Evolutionary conservation across 139 green algal species (phyloP), one percentile per base, ranked within the genome.

Genomic region (Chlamydomonas sphaeroides): DNA sequence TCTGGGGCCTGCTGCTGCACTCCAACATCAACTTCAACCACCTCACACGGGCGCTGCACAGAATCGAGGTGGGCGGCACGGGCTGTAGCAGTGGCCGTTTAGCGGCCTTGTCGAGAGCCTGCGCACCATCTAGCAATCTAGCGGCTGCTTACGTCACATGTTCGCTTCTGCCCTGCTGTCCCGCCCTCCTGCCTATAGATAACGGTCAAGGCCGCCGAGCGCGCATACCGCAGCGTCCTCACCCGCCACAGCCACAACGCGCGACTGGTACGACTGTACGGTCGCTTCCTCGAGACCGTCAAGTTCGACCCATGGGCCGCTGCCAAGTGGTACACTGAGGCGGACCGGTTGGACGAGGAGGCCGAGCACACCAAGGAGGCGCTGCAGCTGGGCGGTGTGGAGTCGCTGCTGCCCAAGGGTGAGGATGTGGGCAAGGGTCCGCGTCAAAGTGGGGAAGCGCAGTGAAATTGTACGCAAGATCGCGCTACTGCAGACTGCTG

Each of bases 261-360:
- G 36, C 85, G 87, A 53, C 82, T 91, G 63, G 63, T 91, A 18
- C 73, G 79, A 23, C 62, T 71, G 71, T 91, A 91, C 63, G 87
- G 61, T 53, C 71, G 69, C 39, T 90, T 90, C 78, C 78, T 90
- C 26, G 86, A 90, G 72, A 32, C 68, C 26, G 69, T 91, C 38
- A 84, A 85, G 32, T 81, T 79, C 23, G 84, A 92, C 62, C 85
- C 88, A 0, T 92, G 82, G 82, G 53, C 23, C 8, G 88, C 85
- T 0, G 36, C 80, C 28, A 85, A 82, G 30, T 89, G 71, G 76
- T 75, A 25, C 80, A 87, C 73, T 14, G 85, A 88, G 76, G 81
- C 86, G 33, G 86, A 90, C 36, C 62, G 71, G 70, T 65, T 90
- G 26, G 86, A 90, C 57, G 81, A 83, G 35, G 25, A 56, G 38